phyloP scores from a whole-genome alignment of 2,329 filamentous ascomycete species.

The Teratosphaeria viscida region DNA sequence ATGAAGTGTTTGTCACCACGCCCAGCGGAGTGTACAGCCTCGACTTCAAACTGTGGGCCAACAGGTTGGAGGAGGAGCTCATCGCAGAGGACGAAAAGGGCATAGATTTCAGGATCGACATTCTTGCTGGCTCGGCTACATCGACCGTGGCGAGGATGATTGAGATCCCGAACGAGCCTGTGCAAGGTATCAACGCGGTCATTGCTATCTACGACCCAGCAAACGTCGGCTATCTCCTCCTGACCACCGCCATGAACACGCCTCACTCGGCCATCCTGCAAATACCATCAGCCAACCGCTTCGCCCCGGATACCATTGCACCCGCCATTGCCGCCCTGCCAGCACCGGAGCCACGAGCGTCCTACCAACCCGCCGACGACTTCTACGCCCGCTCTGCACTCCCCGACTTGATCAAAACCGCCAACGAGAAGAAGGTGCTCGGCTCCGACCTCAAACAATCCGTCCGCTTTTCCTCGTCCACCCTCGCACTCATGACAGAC shows the following conservation, averaged over 20 bases:
- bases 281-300: constrained; percentile 44
- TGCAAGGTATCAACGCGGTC: constrained; percentile 28
- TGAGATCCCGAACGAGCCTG: constrained; percentile 23
- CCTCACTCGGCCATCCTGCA: constrained; percentile 39
- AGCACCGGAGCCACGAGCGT: constrained; percentile 51
- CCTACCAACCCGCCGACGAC: constrained; percentile 38
- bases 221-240: constrained; percentile 47
- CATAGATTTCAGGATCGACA: constrained; percentile 39
- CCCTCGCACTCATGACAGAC: constrained; percentile 60
- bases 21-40: constrained; percentile 44
- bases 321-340: constrained; percentile 17
- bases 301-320: constrained; percentile 12
- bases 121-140: constrained; percentile 43
- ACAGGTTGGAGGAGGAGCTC: constrained; percentile 47
- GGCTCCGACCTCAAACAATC: constrained; percentile 52
- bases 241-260: constrained; percentile 29
- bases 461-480: constrained; percentile 57
- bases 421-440: constrained; percentile 8
- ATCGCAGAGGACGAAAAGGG: constrained; percentile 41
- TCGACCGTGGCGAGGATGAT: constrained; percentile 41
- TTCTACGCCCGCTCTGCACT: constrained; percentile 50
- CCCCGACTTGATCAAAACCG: constrained; percentile 33
- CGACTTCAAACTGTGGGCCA: constrained; percentile 47
- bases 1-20: constrained; percentile 50
- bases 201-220: constrained; percentile 43